These are phyloP conservation scores for Clarireedia sp. DNA, from an alignment of 2,329 filamentous ascomycete species.

Conservation along the genomic window DNA sequence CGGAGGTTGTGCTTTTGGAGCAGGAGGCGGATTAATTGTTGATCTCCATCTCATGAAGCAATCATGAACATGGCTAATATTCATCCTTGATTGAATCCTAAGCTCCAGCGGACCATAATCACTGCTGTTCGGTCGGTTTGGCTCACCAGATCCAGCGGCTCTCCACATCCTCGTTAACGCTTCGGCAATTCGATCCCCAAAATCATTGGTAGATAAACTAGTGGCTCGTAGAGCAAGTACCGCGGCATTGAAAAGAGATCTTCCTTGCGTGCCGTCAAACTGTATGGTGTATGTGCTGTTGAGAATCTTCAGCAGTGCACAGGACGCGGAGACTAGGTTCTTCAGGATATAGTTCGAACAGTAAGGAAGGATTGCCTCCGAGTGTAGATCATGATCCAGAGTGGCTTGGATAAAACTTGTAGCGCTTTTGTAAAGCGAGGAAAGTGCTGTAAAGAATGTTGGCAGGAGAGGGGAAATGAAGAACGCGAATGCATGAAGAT, in stretches of 20 bases:
- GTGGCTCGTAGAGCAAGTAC: constrained; percentile 52
- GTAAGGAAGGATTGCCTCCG: constrained; percentile 34
- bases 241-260: constrained; percentile 48
- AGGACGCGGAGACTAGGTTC: constrained; percentile 57
- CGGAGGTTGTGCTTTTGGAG: background rate
- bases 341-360: constrained; percentile 57
- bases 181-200: constrained; percentile 55
- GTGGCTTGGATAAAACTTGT: constrained; percentile 14
- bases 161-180: constrained; percentile 57
- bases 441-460: constrained; percentile 23
- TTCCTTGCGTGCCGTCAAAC: constrained; percentile 47
- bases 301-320: constrained; percentile 56
- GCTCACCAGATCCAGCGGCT: constrained; percentile 12
- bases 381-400: constrained; percentile 16
- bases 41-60: constrained; percentile 61
- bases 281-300: constrained; percentile 55
- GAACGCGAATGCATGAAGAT: constrained; percentile 18
- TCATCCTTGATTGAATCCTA: constrained; percentile 59
- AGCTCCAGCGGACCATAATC: constrained; percentile 42
- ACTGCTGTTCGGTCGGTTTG: background rate
- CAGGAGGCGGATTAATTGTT: background rate
- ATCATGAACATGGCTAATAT: constrained; percentile 59
- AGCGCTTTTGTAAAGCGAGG: constrained; percentile 35
- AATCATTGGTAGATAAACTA: constrained; percentile 54
- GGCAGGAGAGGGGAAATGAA: constrained; percentile 11